These are phyloP conservation scores for Hamamelis virginiana DNA, from an alignment of 164 flowering plant genomes.

Conservation along the genomic window DNA sequence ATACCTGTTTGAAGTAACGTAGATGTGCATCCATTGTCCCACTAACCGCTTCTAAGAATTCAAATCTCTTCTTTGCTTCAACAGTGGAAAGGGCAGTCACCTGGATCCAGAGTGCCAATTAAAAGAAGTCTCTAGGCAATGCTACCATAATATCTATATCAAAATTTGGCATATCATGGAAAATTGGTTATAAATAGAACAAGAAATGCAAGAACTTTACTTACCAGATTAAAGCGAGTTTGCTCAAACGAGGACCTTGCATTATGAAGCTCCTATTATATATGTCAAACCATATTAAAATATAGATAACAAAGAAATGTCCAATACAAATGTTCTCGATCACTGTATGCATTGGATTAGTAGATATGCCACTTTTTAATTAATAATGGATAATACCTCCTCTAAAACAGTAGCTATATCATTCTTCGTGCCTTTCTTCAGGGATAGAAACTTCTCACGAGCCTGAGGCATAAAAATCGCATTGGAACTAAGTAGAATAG, in stretches of 20 bases:
- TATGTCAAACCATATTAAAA: conserved; percentile 34
- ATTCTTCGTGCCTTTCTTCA: conserved; percentile 66
- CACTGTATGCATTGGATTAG: background rate
- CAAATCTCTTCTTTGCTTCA: conserved; percentile 95
- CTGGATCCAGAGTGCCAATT: conserved; percentile 28
- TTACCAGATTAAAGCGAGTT: conserved; percentile 92
- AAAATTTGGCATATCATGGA: background rate
- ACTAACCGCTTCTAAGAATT: conserved; percentile 95
- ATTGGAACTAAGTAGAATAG: background rate
- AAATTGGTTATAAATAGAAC: background rate
- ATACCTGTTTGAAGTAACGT: conserved; percentile 91
- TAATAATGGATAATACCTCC: conserved; percentile 39
- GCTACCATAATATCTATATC: background rate
- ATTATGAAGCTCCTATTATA: conserved; percentile 89
- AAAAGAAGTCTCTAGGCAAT: background rate
- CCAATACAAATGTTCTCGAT: conserved; percentile 10
- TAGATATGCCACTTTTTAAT: background rate
- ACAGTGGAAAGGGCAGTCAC: conserved; percentile 85
- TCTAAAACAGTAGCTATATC: conserved; percentile 57
- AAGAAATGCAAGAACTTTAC: conserved; percentile 5
- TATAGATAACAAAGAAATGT: conserved; percentile 9
- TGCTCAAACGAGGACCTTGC: conserved; percentile 91
- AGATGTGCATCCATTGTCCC: conserved; percentile 98
- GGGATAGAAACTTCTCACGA: conserved; percentile 70
- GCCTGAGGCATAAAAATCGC: conserved; percentile 41